A percentile compares a stretch with the other conserved stretches of the same genome.
Conservation (phyloP, 2,329 filamentous ascomycete genomes). For the Trichoderma sp. region DNA sequence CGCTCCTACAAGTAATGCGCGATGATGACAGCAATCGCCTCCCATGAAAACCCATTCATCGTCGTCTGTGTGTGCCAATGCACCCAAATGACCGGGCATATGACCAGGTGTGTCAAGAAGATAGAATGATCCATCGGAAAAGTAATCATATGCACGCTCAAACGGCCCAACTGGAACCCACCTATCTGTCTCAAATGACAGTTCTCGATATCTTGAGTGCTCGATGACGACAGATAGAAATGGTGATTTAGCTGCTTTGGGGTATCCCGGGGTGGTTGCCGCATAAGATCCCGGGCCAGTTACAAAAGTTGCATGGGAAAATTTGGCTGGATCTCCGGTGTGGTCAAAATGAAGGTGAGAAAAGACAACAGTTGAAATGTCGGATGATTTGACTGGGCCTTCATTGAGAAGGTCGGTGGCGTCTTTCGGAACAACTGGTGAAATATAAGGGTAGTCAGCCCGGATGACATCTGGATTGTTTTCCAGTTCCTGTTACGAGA, state of each 20-base stretch:
- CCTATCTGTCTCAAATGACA: not conserved
- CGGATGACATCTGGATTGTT: not conserved
- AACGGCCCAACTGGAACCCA: conserved; percentile 11
- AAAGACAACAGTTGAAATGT: not conserved
- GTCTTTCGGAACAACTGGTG: conserved; percentile 6
- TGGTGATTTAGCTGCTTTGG: not conserved
- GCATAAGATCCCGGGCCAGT: not conserved
- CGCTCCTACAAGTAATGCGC: not conserved
- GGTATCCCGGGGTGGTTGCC: not conserved
- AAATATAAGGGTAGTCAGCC: not conserved
- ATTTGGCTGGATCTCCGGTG: not conserved
- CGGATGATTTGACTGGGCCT: not conserved
- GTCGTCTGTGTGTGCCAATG: not conserved
- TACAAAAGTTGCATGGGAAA: not conserved
- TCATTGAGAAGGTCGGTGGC: not conserved
- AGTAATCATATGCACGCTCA: not conserved
- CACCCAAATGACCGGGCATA: conserved; percentile 1
- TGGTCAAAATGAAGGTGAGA: conserved; percentile 11
- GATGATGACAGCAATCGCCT: conserved; percentile 9
- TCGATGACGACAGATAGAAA: conserved; percentile 3
- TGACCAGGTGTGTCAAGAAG: conserved; percentile 3
- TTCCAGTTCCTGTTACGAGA: not conserved
- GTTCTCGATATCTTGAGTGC: not conserved
- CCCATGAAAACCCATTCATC: conserved; percentile 8
- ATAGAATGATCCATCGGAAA: not conserved